phyloP scores from a whole-genome alignment of 129 eudicot genomes.

The Mikania micrantha region DNA sequence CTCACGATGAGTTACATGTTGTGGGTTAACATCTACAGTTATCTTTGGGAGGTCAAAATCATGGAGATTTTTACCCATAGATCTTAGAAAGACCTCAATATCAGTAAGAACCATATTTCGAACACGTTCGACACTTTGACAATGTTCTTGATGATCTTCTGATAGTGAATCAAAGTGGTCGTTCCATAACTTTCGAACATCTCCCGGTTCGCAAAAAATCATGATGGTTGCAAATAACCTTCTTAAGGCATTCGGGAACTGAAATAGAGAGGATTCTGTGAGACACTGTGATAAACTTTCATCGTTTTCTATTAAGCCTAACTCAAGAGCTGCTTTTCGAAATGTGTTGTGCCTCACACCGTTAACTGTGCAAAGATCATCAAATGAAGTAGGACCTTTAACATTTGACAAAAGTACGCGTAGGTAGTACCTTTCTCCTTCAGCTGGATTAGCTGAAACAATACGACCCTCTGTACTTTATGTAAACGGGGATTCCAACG shows the following conservation, averaged over 20 bases:
- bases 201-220: not conserved
- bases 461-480: too few relatives aligned
- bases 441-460: too few relatives aligned
- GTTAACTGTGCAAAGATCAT: too few relatives aligned
- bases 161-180: not conserved
- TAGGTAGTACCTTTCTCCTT: too few relatives aligned
- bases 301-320: too few relatives aligned
- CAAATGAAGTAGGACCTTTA: too few relatives aligned
- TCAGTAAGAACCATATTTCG: not conserved
- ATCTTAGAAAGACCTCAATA: not conserved
- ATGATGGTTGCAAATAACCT: slow-evolving; percentile 1
- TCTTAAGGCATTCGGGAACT: not conserved
- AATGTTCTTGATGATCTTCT: not conserved
- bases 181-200: slow-evolving; percentile 2
- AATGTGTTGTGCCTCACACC: too few relatives aligned
- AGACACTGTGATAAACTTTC: too few relatives aligned
- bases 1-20: not conserved
- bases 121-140: not conserved
- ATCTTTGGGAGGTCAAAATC: not conserved
- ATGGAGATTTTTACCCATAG: slow-evolving; percentile 14
- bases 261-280: too few relatives aligned
- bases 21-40: not conserved
- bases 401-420: too few relatives aligned
- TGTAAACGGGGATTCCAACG: too few relatives aligned
- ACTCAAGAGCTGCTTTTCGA: too few relatives aligned